Percentiles rank a stretch among this genome's conserved stretches.
Evolutionary conservation across 257 asterid species (phyloP).

Genomic region (Petrea volubilis): DNA sequence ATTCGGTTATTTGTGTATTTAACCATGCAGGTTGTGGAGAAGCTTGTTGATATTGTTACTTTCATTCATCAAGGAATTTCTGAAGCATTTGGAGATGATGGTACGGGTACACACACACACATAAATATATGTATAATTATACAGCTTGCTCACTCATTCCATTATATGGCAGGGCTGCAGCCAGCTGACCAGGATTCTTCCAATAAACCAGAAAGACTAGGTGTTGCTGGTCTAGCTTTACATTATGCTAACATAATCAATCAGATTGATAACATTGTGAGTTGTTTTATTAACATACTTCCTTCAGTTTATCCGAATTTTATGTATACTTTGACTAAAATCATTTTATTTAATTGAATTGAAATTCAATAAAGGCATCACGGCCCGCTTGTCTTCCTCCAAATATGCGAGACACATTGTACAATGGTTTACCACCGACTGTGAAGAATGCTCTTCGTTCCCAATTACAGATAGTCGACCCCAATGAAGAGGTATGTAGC

Average conservation of each 20-base stretch:
- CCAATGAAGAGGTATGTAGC: slow-evolving; percentile 49
- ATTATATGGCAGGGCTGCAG: slow-evolving; percentile 34
- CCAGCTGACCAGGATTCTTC: slow-evolving; percentile 38
- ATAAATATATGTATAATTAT: neutral
- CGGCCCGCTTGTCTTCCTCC: slow-evolving; percentile 78
- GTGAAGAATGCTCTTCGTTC: slow-evolving; percentile 49
- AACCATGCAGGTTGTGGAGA: slow-evolving; percentile 55
- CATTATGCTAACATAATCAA: slow-evolving; percentile 67
- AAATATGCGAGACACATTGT: slow-evolving; percentile 63
- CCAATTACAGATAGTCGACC: slow-evolving; percentile 35
- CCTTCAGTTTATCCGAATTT: neutral
- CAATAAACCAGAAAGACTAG: slow-evolving; percentile 55
- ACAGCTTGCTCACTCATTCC: neutral
- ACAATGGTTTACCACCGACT: slow-evolving; percentile 61
- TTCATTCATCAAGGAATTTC: slow-evolving; percentile 57
- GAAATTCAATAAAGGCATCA: slow-evolving; percentile 47
- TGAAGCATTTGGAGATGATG: slow-evolving; percentile 59
- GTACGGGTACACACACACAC: slow-evolving; percentile 26
- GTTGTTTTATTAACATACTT: slow-evolving; percentile 21
- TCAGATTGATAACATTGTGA: slow-evolving; percentile 63
- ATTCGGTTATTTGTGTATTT: neutral
- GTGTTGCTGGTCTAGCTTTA: slow-evolving; percentile 62
- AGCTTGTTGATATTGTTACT: slow-evolving; percentile 63
- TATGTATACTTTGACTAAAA: neutral
- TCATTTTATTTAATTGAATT: neutral